Evolutionary conservation across 768 basidiomycete species (phyloP), one percentile per base, ranked within the genome.

Genomic region (Pholiota microspora): DNA sequence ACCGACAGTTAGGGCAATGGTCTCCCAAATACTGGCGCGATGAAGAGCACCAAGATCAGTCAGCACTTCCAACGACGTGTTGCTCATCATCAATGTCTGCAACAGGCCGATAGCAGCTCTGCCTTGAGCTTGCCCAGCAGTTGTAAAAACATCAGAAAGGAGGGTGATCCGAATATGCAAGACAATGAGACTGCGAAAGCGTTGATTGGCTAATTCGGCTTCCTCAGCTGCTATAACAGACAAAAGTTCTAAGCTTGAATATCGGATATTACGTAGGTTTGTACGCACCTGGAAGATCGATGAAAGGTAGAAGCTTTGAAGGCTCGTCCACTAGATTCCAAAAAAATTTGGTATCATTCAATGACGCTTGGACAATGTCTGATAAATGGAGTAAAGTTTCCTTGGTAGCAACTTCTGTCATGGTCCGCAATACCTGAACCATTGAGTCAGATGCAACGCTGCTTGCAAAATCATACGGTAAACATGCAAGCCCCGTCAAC

Each of bases 401-500:
- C 53, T 76, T 81, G 0, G 89, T 85, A n/a, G 89, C 82, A 28
- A 88, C 86, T 64, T 98, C 95, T 9, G 87, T 86, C 80, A 98
- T 86, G 8, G 91, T 89, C 9, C 92, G 84, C 71, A 96, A 84
- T 46, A 94, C 88, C 66, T 92, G 88, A 12, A 94, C 87, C 64
- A 97, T 80, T 0, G 93, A 89, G 65, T 92, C 89, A 23, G 93
- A 92, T 2, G 89, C 85, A 27, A 88, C 83, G 51, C 90, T 89
- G 61, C 86, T 87, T 15, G 88, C 86, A 65, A 91, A 95, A 66
- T 94, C 89, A 56, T 89, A 91, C 0, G 97, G 94, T 25, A 95
- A 76, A 66, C 90, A 95, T 10, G 94, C 90, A 27, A 95, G 76
- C 16, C 83, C 82, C 28, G 94, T 86, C 36, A 98, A 76, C 59